These are phyloP conservation scores for Physcomitrium patens DNA, from an alignment of 225 moss, liverwort and hornwort species.

Conservation along the genomic window DNA sequence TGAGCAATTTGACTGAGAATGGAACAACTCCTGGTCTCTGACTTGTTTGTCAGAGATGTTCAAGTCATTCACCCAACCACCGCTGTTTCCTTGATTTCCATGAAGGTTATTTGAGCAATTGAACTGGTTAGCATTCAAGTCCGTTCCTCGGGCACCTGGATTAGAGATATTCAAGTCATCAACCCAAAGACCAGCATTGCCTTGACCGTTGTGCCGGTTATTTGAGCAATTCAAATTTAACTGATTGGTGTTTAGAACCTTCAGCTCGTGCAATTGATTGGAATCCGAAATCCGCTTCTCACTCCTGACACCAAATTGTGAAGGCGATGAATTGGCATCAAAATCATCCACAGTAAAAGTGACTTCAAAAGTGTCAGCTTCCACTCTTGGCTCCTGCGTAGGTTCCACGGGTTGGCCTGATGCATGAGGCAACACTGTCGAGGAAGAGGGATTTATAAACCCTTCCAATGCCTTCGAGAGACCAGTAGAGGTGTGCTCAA, in stretches of 20 bases:
- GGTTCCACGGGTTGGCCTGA: constrained; percentile 34
- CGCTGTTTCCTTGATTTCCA: constrained; percentile 44
- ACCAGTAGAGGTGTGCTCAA: constrained; percentile 41
- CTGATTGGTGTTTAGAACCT: constrained; percentile 27
- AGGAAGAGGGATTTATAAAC: constrained; percentile 41
- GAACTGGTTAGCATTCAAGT: too few species aligned
- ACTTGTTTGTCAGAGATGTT: constrained; percentile 46
- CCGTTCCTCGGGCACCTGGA: too few species aligned
- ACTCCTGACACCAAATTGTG: constrained; percentile 42
- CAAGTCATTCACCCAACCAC: constrained; percentile 55
- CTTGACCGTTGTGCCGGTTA: constrained; percentile 30
- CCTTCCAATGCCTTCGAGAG: constrained; percentile 46
- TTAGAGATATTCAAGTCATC: too few species aligned
- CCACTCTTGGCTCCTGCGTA: constrained; percentile 35
- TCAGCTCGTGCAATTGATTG: constrained; percentile 30
- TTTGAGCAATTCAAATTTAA: constrained; percentile 29
- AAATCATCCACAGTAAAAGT: constrained; percentile 46
- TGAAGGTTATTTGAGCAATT: constrained; percentile 31
- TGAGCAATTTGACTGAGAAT: constrained; percentile 35
- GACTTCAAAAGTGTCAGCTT: constrained; percentile 31
- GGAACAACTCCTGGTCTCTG: constrained; percentile 36
- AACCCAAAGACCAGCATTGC: neutral
- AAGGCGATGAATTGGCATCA: constrained; percentile 40
- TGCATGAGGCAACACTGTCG: constrained; percentile 30
- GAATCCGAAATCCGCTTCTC: constrained; percentile 39